Conservation (phyloP, 768 basidiomycete genomes). For the Rhizopogon roseolus region DNA sequence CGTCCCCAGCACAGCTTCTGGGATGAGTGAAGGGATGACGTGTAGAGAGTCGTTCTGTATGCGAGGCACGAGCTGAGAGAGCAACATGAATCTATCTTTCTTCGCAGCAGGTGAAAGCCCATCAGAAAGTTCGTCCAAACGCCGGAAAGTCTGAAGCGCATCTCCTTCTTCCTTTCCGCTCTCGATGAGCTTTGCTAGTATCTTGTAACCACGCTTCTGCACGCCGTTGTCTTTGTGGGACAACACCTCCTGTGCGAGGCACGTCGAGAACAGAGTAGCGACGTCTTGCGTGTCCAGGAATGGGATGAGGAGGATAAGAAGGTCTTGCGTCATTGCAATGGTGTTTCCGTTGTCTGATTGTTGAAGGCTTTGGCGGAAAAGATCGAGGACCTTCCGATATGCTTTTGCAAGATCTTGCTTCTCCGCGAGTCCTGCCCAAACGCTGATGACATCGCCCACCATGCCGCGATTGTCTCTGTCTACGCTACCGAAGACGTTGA, state of each 20-base stretch:
- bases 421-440: slow-evolving; percentile 82
- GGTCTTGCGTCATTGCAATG: slow-evolving; percentile 70
- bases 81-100: slow-evolving; percentile 84
- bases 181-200: slow-evolving; percentile 71
- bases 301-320: slow-evolving; percentile 81
- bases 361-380: slow-evolving; percentile 63
- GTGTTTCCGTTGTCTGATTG: slow-evolving; percentile 39
- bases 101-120: slow-evolving; percentile 81
- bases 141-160: slow-evolving; percentile 55
- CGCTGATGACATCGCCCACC: slow-evolving; percentile 83
- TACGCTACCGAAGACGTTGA: slow-evolving; percentile 92
- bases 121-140: slow-evolving; percentile 59
- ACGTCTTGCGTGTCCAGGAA: slow-evolving; percentile 61
- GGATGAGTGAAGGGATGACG: slow-evolving; percentile 82
- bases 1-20: slow-evolving; percentile 91
- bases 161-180: slow-evolving; percentile 50
- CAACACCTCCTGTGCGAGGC: slow-evolving; percentile 63
- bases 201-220: slow-evolving; percentile 94
- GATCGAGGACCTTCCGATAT: slow-evolving; percentile 68
- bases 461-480: slow-evolving; percentile 67
- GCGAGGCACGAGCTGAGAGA: slow-evolving; percentile 60
- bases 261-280: slow-evolving; percentile 61
- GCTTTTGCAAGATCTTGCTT: slow-evolving; percentile 78
- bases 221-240: slow-evolving; percentile 78
- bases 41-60: slow-evolving; percentile 74